Base-by-base conservation (phyloP, 768 basidiomycete species). In the Panus rudis region DNA sequence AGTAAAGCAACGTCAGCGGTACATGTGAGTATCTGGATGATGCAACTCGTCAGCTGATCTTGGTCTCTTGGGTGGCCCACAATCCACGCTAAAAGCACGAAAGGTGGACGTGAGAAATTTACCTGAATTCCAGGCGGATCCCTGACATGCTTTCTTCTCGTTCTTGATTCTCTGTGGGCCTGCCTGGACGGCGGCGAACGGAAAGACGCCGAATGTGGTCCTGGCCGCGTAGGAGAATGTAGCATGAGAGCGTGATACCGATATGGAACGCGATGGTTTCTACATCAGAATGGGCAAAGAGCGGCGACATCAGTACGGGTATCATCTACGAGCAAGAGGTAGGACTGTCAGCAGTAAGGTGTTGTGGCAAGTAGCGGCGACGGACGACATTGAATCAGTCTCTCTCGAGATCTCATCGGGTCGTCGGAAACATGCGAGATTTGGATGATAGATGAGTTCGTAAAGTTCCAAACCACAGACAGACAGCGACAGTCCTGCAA, bases 1-100 rank as follows among this genome's bases (percentile, higher is more conserved):
- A 88, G 55, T 91, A 91, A 57, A 90, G 72, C 4, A 91, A 66
- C 11, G 79, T 78, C n/a, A 92, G 69, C 3, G 89, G 81, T 30
- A 92, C 74, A 26, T 88, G 71, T 0, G 84, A 83, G 41, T 81
- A 72, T 51, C 85, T 86, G 49, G 19, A 22, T 45, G 12, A 21
- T 31, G 41, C 22, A 35, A 16, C 23, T 8, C 16, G 17, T 23
- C 21, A 26, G 23, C 10, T 16, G 20, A 14, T 13, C 28, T 16
- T 17, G 26, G 19, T 16, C 42, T 21, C 11, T 37, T 11, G n/a
- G n/a, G n/a, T n/a, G n/a, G n/a, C n/a, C n/a, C n/a, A n/a, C n/a
- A n/a, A n/a, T n/a, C 17, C 8, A 22, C 10, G 10, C 14, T 13
- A 20, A 33, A 39, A 21, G 20, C 42, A 41, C 44, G 41, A 39